These are phyloP conservation scores for barrel medic (Medicago truncatula) DNA, from an alignment of 306 rosid genomes.

Conservation along the genomic window MtrunA17r5.0-ANR NC_053046.1:41019501-41020000, in stretches of 20 bases:
- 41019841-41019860: slow-evolving; percentile 61
- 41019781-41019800: slow-evolving; percentile 46
- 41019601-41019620: slow-evolving; percentile 71
- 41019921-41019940: slow-evolving; percentile 43
- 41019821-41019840: slow-evolving; percentile 48
- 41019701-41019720: slow-evolving; percentile 63
- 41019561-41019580: slow-evolving; percentile 76
- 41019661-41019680: slow-evolving; percentile 38
- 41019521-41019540: slow-evolving; percentile 62
- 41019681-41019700: slow-evolving; percentile 53
- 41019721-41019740: slow-evolving; percentile 41
- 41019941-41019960: neutral
- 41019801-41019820: slow-evolving; percentile 50
- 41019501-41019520: slow-evolving; percentile 40
- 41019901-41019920: slow-evolving; percentile 32
- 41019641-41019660: slow-evolving; percentile 50
- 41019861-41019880: slow-evolving; percentile 47
- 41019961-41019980: slow-evolving; percentile 12
- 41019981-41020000: neutral
- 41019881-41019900: slow-evolving; percentile 40
- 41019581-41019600: slow-evolving; percentile 77
- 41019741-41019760: neutral
- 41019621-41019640: slow-evolving; percentile 56
- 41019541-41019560: slow-evolving; percentile 85
- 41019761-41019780: slow-evolving; percentile 29